phyloP scores from a whole-genome alignment of 257 asterid species.

The Solanum tacnaense region DNA sequence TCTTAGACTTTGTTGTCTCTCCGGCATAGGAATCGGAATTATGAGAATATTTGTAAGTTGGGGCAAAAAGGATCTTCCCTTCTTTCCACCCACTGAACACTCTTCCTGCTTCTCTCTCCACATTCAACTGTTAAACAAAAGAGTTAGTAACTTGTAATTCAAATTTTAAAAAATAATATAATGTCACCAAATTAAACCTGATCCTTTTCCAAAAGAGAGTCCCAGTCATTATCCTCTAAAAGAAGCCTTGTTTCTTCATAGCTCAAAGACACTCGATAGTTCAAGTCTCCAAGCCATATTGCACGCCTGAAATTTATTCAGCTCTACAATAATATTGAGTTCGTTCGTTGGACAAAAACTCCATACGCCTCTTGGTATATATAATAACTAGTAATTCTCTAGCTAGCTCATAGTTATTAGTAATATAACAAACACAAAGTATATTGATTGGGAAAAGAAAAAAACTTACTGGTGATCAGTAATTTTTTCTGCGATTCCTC shows the following conservation, averaged over 20 bases:
- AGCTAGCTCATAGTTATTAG: neutral
- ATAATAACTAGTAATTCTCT: neutral
- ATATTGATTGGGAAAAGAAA: neutral
- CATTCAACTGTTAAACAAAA: constrained; percentile 34
- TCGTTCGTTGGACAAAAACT: neutral
- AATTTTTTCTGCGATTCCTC: constrained; percentile 44
- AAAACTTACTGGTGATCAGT: constrained; percentile 63
- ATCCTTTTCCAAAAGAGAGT: constrained; percentile 69
- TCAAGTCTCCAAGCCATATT: constrained; percentile 95
- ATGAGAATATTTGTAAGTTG: constrained; percentile 77
- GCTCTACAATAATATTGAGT: neutral
- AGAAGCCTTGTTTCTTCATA: constrained; percentile 60
- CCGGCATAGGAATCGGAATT: constrained; percentile 83
- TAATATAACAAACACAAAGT: neutral
- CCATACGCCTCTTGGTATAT: neutral
- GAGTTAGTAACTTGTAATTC: no score
- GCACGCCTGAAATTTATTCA: constrained; percentile 42
- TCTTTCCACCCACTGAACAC: constrained; percentile 82
- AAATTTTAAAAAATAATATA: no score
- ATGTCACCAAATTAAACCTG: constrained; percentile 36
- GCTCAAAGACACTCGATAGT: constrained; percentile 73
- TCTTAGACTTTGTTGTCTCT: constrained; percentile 66
- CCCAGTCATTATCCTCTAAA: constrained; percentile 78
- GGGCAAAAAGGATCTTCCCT: constrained; percentile 76
- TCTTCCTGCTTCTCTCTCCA: constrained; percentile 75